Base-by-base conservation (phyloP, 1,284 basidiomycete genomes). In the Trametes sp. region DNA sequence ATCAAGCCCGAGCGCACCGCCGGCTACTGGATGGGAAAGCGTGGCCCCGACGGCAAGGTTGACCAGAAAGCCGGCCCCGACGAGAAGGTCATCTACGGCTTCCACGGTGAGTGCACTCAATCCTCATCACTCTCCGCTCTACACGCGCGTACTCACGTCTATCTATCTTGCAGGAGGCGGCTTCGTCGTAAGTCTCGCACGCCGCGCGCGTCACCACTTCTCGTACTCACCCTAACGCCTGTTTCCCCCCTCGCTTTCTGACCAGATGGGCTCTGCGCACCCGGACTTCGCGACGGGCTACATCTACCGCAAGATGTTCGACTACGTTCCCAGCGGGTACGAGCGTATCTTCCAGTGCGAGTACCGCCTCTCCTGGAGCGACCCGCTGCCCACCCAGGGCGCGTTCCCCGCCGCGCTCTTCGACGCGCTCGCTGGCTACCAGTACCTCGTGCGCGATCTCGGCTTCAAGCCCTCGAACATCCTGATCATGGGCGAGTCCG, bases 401-500 rank as follows among this genome's bases (percentile, higher is more conserved):
- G 80, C 87, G 0, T 89, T 89, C 79, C 88, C 89, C 0, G 75
- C 87, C 0, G 87, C 87, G 19, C 77, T 90, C 1, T 71, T 90
- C 5, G 88, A 90, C 66, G 84, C 84, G 0, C 77, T 90, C 16
- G 81, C 86, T 1, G 85, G 84, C 0, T 90, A 89, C 71, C 76
- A 80, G 56, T 87, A 89, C 69, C 82, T 90, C 9, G 80, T 88
- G 35, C 63, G 70, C 24, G 67, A 70, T 0, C 71, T 80, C 33
- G 76, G 77, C 0, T 79, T 84, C 59, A 59, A 69, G 6, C 77
- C 80, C 13, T 66, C 74, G 10, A 79, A 86, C 69, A 87, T 93
- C 65, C 77, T 90, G 48, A 57, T 93, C 21, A 80, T 79, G 21
- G 90, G 90, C 2, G 90, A 93, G 70, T 88, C 86, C 16, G 90